Conservation (phyloP, 2,329 filamentous ascomycete species). For the Penicillium vulpinum region DNA sequence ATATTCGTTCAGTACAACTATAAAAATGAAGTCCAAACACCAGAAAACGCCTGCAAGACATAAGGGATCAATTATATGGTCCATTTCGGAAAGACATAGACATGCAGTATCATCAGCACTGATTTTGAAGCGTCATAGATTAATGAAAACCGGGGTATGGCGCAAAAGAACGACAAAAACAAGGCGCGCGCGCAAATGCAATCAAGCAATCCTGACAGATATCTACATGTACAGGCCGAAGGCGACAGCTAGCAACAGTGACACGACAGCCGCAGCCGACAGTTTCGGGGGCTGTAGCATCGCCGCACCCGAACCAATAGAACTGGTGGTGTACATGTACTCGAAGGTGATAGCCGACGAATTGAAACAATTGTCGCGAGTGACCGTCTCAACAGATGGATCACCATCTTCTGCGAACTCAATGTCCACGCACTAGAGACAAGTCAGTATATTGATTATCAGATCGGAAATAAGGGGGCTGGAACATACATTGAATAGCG, state of each 20-base stretch:
- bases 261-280: constrained; percentile 22
- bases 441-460: background rate
- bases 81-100: background rate
- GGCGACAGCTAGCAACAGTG: constrained; percentile 27
- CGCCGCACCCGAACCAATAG: constrained; percentile 27
- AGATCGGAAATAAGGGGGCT: background rate
- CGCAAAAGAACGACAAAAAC: constrained; percentile 9
- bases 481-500: constrained; percentile 71
- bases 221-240: constrained; percentile 23
- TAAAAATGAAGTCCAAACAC: background rate
- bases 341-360: constrained; percentile 74
- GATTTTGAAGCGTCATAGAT: constrained; percentile 15
- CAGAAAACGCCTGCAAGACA: background rate
- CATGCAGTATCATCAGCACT: constrained; percentile 5
- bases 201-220: constrained; percentile 6
- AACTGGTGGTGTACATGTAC: constrained; percentile 61
- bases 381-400: constrained; percentile 66
- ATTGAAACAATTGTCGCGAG: constrained; percentile 84
- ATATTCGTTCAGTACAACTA: background rate
- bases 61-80: background rate
- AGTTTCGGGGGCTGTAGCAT: constrained; percentile 17
- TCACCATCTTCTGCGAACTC: constrained; percentile 81
- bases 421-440: constrained; percentile 81
- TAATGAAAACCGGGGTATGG: constrained; percentile 24
- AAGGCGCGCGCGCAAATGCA: constrained; percentile 22